Percentiles rank a stretch among this genome's conserved stretches.
phyloP scores from a whole-genome alignment of 2,329 filamentous ascomycete species.

The Dactylonectria macrodidyma region DNA sequence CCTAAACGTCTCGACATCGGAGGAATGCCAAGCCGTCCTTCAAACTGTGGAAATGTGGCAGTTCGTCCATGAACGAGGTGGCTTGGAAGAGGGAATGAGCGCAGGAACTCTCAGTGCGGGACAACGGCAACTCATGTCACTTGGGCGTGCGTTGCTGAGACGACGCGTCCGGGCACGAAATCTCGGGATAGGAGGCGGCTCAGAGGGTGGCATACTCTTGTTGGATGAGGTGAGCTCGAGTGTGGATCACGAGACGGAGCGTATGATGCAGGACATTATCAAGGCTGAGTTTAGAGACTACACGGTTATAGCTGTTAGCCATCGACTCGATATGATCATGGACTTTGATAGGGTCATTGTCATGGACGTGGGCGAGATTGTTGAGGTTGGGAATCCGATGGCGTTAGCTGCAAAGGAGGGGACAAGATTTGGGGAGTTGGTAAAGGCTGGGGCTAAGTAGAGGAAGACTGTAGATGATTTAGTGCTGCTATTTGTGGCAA shows the following conservation, averaged over 20 bases:
- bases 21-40: slow-evolving; percentile 50
- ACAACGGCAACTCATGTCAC: slow-evolving; percentile 74
- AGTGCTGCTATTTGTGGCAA: too few species aligned
- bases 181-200: not conserved
- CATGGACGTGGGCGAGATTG: slow-evolving; percentile 61
- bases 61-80: slow-evolving; percentile 47
- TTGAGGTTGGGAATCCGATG: slow-evolving; percentile 51
- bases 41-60: slow-evolving; percentile 49
- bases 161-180: slow-evolving; percentile 27
- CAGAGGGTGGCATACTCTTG: slow-evolving; percentile 48
- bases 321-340: slow-evolving; percentile 63
- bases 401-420: slow-evolving; percentile 9
- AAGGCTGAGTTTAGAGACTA: slow-evolving; percentile 54
- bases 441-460: slow-evolving; percentile 21
- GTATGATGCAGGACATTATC: slow-evolving; percentile 56
- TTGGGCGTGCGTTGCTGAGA: slow-evolving; percentile 70
- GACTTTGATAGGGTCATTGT: slow-evolving; percentile 65
- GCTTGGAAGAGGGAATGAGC: slow-evolving; percentile 53
- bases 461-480: not conserved
- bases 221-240: slow-evolving; percentile 60
- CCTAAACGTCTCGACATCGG: slow-evolving; percentile 42
- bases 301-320: slow-evolving; percentile 68
- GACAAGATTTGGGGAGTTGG: slow-evolving; percentile 11
- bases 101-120: slow-evolving; percentile 66
- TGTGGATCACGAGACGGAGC: slow-evolving; percentile 58